These are phyloP conservation scores for Aurantiochytrium sp. DNA, from an alignment of 108 stramenopile genomes.

Conservation along the genomic window DNA sequence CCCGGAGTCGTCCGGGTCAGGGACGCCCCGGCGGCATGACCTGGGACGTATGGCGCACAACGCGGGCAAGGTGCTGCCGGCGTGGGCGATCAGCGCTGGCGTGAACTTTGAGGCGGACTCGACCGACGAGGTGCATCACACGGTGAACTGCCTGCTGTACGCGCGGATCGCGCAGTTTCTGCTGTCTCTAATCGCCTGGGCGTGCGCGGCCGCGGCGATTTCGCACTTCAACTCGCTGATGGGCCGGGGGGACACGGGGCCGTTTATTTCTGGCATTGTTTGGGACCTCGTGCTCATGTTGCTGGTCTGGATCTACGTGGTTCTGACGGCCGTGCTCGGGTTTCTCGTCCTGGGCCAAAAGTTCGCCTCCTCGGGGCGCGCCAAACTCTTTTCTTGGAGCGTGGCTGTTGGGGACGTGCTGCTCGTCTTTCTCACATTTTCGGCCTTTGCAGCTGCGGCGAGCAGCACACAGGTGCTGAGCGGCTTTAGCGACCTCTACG, in stretches of 20 bases:
- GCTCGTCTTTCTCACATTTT: background rate
- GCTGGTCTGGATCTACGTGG: background rate
- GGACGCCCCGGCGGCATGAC: no score
- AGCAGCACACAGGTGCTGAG: background rate
- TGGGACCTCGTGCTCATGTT: background rate
- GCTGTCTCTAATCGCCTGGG: background rate
- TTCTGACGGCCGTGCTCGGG: background rate
- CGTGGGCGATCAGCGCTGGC: background rate
- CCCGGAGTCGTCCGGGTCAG: no score
- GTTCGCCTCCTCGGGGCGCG: background rate
- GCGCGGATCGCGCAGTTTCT: background rate
- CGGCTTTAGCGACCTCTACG: background rate
- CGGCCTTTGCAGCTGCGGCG: background rate
- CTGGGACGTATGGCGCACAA: no score
- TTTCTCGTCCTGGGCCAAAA: background rate
- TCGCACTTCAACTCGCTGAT: background rate
- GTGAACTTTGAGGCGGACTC: background rate
- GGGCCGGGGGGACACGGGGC: background rate
- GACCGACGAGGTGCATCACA: background rate
- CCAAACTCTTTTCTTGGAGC: background rate
- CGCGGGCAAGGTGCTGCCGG: no score
- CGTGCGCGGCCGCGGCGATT: background rate
- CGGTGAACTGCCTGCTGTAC: background rate
- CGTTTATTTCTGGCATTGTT: background rate
- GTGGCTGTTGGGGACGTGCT: background rate